Percentiles rank a stretch among this genome's conserved stretches.
Conservation (phyloP, 2,329 filamentous ascomycete genomes). For the Fusarium sp. region DNA sequence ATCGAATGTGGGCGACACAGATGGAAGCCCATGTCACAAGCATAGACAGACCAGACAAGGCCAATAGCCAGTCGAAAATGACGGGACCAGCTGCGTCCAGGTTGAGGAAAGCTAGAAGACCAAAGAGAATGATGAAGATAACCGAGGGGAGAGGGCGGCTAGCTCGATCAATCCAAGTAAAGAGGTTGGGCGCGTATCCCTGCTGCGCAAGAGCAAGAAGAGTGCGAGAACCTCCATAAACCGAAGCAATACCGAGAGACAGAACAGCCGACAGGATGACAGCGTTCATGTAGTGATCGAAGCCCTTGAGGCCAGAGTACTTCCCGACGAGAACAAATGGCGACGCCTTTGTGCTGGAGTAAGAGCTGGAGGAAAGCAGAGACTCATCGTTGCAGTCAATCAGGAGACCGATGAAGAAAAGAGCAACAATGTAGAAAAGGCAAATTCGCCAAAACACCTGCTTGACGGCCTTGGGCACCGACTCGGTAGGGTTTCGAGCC, state of each 20-base stretch:
- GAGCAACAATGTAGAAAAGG: conserved; percentile 62
- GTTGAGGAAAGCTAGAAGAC: conserved; percentile 61
- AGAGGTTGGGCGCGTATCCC: conserved; percentile 65
- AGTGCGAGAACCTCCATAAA: conserved; percentile 67
- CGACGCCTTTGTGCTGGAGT: conserved; percentile 47
- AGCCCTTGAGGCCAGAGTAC: conserved; percentile 61
- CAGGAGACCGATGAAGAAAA: conserved; percentile 61
- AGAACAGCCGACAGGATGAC: conserved; percentile 66
- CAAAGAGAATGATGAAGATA: conserved; percentile 57
- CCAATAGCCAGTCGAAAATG: conserved; percentile 74
- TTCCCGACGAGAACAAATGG: conserved; percentile 64
- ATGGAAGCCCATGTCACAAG: conserved; percentile 76
- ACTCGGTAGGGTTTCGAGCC: conserved; percentile 73
- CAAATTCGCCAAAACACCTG: conserved; percentile 71
- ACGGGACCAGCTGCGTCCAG: conserved; percentile 58
- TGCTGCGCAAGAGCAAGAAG: conserved; percentile 66
- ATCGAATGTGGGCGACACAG: conserved; percentile 72
- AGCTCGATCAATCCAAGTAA: conserved; percentile 65
- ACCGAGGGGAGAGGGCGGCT: conserved; percentile 64
- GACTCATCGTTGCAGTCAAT: conserved; percentile 56
- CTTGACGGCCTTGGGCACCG: conserved; percentile 83
- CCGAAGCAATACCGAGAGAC: conserved; percentile 65
- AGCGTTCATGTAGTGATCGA: conserved; percentile 65
- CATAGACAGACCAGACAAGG: conserved; percentile 71
- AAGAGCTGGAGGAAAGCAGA: conserved; percentile 51